Conservation (phyloP, 257 asterid genomes). For the Plantago elongata region DNA sequence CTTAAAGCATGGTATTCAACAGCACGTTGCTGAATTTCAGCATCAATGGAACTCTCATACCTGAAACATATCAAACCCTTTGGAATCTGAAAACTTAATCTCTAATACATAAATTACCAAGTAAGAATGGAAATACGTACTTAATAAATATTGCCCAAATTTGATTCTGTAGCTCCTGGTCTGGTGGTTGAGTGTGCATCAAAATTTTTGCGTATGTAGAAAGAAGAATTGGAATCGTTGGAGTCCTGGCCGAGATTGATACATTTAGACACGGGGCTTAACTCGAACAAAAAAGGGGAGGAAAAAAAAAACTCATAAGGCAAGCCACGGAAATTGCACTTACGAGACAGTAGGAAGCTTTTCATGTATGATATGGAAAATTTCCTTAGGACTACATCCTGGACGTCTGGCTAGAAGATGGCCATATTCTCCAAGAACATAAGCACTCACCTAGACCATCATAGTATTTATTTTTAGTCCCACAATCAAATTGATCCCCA, state of each 20-base stretch:
- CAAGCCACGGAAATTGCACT: constrained; percentile 33
- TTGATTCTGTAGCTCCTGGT: constrained; percentile 74
- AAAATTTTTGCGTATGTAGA: constrained; percentile 87
- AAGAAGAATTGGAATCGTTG: constrained; percentile 86
- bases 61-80: constrained; percentile 33
- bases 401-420: constrained; percentile 94
- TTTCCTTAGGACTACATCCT: constrained; percentile 83
- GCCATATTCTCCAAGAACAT: constrained; percentile 91
- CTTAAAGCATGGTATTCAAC: constrained; percentile 84
- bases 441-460: constrained; percentile 73
- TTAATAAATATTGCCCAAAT: constrained; percentile 77
- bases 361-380: constrained; percentile 75
- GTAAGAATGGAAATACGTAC: constrained; percentile 28
- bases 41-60: constrained; percentile 89
- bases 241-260: constrained; percentile 48
- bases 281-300: no score
- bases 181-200: constrained; percentile 92
- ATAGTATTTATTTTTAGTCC: constrained; percentile 11
- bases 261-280: constrained; percentile 15
- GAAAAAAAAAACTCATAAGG: constrained; percentile 10
- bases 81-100: constrained; percentile 16
- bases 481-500: constrained; percentile 5
- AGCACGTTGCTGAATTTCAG: constrained; percentile 94
- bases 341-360: constrained; percentile 94
- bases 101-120: constrained; percentile 2